Percentiles rank a stretch among this genome's conserved stretches.
phyloP scores from a whole-genome alignment of 1,139 yeast genomes.

The Blastobotrys elegans region DNA sequence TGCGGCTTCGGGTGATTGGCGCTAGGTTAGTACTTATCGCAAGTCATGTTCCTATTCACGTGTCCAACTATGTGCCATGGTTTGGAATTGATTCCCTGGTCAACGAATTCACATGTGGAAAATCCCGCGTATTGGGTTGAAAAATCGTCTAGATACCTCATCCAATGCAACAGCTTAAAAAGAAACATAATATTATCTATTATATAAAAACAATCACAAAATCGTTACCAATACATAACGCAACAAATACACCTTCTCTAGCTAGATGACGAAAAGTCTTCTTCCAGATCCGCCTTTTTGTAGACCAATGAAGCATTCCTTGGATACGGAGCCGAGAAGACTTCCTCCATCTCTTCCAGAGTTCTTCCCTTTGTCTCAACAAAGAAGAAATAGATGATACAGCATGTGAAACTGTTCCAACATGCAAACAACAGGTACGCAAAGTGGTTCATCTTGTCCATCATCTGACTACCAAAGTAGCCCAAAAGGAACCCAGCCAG shows the following conservation, averaged over 20 bases:
- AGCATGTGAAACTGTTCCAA: conserved; percentile 21
- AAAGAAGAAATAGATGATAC: conserved; percentile 38
- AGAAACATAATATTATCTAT: too few relatives aligned
- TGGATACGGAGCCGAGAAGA: conserved; percentile 33
- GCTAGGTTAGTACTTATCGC: too few relatives aligned
- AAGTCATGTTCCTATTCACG: too few relatives aligned
- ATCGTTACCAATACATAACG: too few relatives aligned
- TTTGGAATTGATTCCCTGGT: too few relatives aligned
- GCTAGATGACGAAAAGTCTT: neutral
- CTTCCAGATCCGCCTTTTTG: neutral
- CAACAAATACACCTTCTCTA: neutral
- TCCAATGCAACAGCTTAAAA: too few relatives aligned
- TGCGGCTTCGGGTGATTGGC: too few relatives aligned
- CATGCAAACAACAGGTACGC: conserved; percentile 47
- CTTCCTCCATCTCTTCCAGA: conserved; percentile 45
- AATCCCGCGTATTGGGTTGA: too few relatives aligned
- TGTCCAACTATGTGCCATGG: too few relatives aligned
- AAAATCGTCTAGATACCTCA: too few relatives aligned
- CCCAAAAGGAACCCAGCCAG: conserved; percentile 16
- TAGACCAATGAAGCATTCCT: conserved; percentile 18
- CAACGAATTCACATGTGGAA: too few relatives aligned
- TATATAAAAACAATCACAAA: too few relatives aligned
- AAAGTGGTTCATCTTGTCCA: conserved; percentile 14
- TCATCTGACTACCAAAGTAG: conserved; percentile 13
- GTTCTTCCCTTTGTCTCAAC: conserved; percentile 46